phyloP scores from a whole-genome alignment of 2,329 filamentous ascomycete genomes.

The Colletotrichum sp. region DNA sequence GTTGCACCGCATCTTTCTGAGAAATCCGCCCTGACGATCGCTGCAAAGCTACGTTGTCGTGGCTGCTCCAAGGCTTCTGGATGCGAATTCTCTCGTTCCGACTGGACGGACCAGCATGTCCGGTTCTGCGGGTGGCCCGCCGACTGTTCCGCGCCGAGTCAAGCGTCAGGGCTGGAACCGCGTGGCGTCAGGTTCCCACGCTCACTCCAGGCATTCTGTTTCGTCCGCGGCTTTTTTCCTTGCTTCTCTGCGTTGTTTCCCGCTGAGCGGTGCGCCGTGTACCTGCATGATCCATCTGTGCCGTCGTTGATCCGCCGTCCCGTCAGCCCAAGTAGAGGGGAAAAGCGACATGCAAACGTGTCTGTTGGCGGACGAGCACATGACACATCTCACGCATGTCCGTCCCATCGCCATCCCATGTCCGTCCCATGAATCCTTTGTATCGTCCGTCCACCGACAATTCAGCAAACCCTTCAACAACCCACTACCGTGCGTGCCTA shows the following conservation, averaged over 20 bases:
- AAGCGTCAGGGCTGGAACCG: constrained; percentile 9
- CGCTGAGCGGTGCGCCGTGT: not conserved
- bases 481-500: not conserved
- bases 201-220: not conserved
- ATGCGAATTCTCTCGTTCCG: constrained; percentile 2
- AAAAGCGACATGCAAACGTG: not conserved
- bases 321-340: not conserved
- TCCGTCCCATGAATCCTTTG: not conserved
- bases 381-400: not conserved
- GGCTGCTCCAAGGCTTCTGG: not conserved
- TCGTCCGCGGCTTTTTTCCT: not conserved
- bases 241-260: not conserved
- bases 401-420: not conserved
- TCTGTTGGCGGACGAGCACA: not conserved
- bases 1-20: not conserved
- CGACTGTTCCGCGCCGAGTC: constrained; percentile 12
- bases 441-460: not conserved
- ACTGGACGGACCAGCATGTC: constrained; percentile 4
- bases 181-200: not conserved
- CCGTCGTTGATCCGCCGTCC: not conserved
- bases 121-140: constrained; percentile 3
- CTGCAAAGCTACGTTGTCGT: constrained; percentile 8
- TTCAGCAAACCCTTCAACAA: not conserved
- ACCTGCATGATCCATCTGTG: constrained; percentile 7
- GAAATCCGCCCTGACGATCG: constrained; percentile 16